A percentile compares a stretch with the other conserved stretches of the same genome.
phyloP scores from a whole-genome alignment of 2,329 filamentous ascomycete species.

The Botrytis fragariae region DNA sequence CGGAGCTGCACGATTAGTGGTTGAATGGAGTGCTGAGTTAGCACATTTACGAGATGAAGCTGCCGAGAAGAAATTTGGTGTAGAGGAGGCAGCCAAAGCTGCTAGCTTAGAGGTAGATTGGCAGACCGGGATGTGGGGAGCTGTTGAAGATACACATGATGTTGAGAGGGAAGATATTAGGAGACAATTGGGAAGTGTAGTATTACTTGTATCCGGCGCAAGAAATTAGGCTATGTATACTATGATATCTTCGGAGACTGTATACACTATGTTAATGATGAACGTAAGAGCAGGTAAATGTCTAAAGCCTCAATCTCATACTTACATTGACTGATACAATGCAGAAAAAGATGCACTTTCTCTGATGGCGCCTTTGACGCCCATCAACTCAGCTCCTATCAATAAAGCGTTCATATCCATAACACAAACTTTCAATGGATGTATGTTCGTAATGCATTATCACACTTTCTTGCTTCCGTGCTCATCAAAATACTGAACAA shows the following conservation, averaged over 20 bases:
- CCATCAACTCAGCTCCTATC: background rate
- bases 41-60: slow-evolving; percentile 46
- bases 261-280: background rate
- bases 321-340: background rate
- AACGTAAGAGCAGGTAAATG: background rate
- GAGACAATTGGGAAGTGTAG: slow-evolving; percentile 82
- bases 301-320: background rate
- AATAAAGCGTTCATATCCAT: background rate
- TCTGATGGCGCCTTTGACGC: background rate
- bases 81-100: slow-evolving; percentile 76
- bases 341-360: background rate
- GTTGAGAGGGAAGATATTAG: slow-evolving; percentile 87
- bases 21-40: slow-evolving; percentile 82
- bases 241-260: slow-evolving; percentile 17
- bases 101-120: slow-evolving; percentile 83
- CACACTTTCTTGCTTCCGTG: background rate
- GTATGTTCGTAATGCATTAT: background rate
- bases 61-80: slow-evolving; percentile 57
- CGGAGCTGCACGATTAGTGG: slow-evolving; percentile 70
- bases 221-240: background rate
- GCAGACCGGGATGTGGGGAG: slow-evolving; percentile 90
- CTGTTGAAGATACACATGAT: slow-evolving; percentile 95
- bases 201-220: slow-evolving; percentile 70
- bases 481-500: background rate
- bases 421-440: background rate